A percentile compares a stretch with the other conserved stretches of the same genome.
Evolutionary conservation across 2,329 filamentous ascomycete genomes (phyloP).

Genomic region (Shiraia sp.): DNA sequence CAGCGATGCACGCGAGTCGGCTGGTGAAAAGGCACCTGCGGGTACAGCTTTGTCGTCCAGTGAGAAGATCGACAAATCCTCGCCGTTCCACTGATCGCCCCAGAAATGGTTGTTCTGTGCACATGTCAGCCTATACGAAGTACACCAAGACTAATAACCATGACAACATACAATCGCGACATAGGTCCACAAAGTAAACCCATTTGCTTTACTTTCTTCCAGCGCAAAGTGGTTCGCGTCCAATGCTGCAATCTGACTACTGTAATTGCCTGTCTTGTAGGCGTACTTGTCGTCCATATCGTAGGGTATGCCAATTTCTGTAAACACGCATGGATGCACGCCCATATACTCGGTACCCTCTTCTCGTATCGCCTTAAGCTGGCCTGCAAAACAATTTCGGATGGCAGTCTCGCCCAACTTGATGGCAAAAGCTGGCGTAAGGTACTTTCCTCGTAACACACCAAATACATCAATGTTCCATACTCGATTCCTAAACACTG

Average conservation of each 20-base stretch:
- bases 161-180: conserved; percentile 62
- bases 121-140: conserved; percentile 24
- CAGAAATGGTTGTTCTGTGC: conserved; percentile 78
- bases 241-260: conserved; percentile 87
- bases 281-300: conserved; percentile 98
- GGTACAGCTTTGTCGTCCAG: conserved; percentile 72
- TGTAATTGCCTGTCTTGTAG: conserved; percentile 94
- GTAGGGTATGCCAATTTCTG: conserved; percentile 96
- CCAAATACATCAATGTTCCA: conserved; percentile 98
- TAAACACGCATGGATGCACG: conserved; percentile 84
- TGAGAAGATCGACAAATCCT: conserved; percentile 91
- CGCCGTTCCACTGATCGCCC: conserved; percentile 96
- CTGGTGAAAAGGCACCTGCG: conserved; percentile 54
- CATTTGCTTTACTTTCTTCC: conserved; percentile 81
- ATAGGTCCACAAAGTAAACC: conserved; percentile 90
- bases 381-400: conserved; percentile 87
- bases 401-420: conserved; percentile 93
- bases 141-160: too few relatives aligned
- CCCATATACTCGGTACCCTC: conserved; percentile 91
- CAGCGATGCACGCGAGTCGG: conserved; percentile 56
- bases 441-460: conserved; percentile 84
- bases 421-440: conserved; percentile 86
- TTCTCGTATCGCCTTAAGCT: conserved; percentile 78
- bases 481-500: conserved; percentile 69
- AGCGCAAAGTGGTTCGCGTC: conserved; percentile 95